These are phyloP conservation scores for Calocybe gangraenosa DNA, from an alignment of 768 basidiomycete species.

Conservation along the genomic window DNA sequence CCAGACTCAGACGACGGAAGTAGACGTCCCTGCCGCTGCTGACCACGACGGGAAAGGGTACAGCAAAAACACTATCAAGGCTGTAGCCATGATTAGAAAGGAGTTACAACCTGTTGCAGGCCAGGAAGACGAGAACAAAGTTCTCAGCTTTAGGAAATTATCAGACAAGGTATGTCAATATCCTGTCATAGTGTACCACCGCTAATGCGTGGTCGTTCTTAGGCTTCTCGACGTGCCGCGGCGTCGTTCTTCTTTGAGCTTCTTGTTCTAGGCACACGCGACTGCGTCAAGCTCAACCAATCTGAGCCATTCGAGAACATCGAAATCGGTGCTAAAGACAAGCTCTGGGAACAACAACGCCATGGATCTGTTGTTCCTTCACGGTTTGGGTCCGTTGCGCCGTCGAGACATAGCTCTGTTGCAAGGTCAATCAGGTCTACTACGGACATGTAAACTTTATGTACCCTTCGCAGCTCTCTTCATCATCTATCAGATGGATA, in stretches of 20 bases:
- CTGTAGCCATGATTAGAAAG: conserved; percentile 67
- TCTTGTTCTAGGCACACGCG: conserved; percentile 89
- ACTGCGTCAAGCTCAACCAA: conserved; percentile 83
- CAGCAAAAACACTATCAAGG: conserved; percentile 87
- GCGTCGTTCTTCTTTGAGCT: conserved; percentile 98
- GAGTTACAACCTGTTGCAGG: conserved; percentile 57
- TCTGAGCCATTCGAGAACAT: conserved; percentile 79
- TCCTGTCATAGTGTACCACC: neutral
- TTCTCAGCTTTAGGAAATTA: conserved; percentile 74
- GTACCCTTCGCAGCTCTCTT: neutral
- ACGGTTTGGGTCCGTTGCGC: conserved; percentile 19
- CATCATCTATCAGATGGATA: conserved; percentile 14
- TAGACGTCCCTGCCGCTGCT: conserved; percentile 27
- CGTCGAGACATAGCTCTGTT: conserved; percentile 18
- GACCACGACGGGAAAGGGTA: conserved; percentile 68
- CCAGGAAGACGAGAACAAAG: conserved; percentile 49
- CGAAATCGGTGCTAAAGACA: conserved; percentile 73
- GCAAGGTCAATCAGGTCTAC: conserved; percentile 41
- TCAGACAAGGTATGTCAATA: conserved; percentile 60
- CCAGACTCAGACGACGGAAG: conserved; percentile 36
- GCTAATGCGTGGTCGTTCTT: conserved; percentile 9
- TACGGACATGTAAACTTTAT: conserved; percentile 28
- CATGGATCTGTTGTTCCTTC: conserved; percentile 28
- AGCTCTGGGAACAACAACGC: conserved; percentile 74
- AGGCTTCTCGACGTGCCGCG: conserved; percentile 90